Evolutionary conservation across 2,329 filamentous ascomycete genomes (phyloP).

Genomic region (Cytospora mali): DNA sequence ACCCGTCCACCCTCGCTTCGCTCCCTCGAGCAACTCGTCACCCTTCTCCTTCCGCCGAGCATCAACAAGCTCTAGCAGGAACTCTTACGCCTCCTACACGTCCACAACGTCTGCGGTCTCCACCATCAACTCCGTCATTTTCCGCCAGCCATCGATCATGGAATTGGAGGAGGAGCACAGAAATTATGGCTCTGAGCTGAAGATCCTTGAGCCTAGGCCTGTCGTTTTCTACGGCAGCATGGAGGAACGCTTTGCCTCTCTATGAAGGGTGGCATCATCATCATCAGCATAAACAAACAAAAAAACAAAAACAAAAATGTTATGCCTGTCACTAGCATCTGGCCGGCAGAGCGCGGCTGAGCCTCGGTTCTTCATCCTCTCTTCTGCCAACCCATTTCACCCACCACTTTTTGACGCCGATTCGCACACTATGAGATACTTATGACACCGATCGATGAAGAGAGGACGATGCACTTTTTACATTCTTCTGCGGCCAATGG

Average conservation of each 20-base stretch:
- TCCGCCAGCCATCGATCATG: constrained; percentile 59
- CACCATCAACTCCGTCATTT: constrained; percentile 62
- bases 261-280: constrained; percentile 32
- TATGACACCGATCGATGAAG: constrained; percentile 23
- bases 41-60: constrained; percentile 52
- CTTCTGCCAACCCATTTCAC: constrained; percentile 19
- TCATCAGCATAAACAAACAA: constrained; percentile 3
- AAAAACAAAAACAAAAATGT: background rate
- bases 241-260: constrained; percentile 59
- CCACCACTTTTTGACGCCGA: constrained; percentile 12
- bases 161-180: constrained; percentile 60
- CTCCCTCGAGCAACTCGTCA: constrained; percentile 34
- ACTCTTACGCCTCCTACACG: constrained; percentile 48
- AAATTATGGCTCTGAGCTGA: constrained; percentile 55
- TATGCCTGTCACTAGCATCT: constrained; percentile 3
- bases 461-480: constrained; percentile 5
- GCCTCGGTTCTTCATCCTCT: constrained; percentile 14
- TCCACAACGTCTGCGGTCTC: constrained; percentile 48
- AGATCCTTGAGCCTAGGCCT: constrained; percentile 63
- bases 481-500: constrained; percentile 19
- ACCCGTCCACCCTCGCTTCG: constrained; percentile 54
- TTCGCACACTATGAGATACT: constrained; percentile 13
- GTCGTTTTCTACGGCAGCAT: constrained; percentile 66
- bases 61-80: constrained; percentile 48
- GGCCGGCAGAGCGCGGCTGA: constrained; percentile 17